Evolutionary conservation across 495 filamentous ascomycete genomes (phyloP).

Genomic region (Neurospora sp.): DNA sequence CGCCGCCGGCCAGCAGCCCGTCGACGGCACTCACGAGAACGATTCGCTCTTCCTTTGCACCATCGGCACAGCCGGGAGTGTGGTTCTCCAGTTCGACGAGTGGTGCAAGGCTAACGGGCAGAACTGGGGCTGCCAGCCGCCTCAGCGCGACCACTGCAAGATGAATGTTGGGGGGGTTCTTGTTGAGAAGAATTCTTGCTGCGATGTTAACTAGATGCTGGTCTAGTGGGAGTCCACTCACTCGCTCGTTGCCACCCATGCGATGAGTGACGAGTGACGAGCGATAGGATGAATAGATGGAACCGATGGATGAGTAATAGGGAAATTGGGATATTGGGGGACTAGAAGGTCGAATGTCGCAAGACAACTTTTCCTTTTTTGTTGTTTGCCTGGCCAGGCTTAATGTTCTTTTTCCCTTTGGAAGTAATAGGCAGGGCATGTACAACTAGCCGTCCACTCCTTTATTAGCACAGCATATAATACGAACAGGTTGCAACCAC

Average conservation of each 20-base stretch:
- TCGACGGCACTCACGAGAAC: slow-evolving; percentile 2
- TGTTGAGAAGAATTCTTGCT: neutral
- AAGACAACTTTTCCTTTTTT: neutral
- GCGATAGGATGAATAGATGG: neutral
- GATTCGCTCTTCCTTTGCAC: slow-evolving; percentile 2
- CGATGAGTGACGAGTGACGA: neutral
- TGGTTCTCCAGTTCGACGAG: neutral
- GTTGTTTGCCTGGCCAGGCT: neutral
- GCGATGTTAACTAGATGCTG: neutral
- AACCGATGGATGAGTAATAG: neutral
- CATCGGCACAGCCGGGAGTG: neutral
- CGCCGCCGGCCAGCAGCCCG: neutral
- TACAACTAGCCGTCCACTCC: neutral
- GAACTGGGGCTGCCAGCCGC: slow-evolving; percentile 3
- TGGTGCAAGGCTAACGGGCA: slow-evolving; percentile 1
- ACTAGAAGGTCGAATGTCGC: neutral
- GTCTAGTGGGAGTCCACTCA: neutral
- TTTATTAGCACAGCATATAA: neutral
- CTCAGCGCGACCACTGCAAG: neutral
- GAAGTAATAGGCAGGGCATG: neutral
- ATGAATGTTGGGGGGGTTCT: neutral
- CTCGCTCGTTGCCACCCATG: neutral
- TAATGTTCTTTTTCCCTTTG: neutral
- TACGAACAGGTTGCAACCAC: neutral
- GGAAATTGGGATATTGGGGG: neutral